Evolutionary conservation across 305 asterid genomes (phyloP).

Genomic region (Fraxinus latifolia): DNA sequence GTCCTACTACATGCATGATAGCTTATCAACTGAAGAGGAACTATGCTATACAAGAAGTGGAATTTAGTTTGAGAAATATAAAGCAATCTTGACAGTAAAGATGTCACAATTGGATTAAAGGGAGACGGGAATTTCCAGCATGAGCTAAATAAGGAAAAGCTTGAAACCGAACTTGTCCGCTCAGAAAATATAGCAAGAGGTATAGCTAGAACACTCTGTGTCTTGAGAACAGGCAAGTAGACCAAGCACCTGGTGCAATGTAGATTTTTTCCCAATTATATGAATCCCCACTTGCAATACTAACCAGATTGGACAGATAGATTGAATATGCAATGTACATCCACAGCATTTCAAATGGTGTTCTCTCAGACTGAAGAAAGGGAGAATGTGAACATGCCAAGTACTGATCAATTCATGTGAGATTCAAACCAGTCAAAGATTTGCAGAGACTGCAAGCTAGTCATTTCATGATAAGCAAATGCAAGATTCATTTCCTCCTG

Average conservation of each 20-base stretch:
- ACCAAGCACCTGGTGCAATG: slow-evolving; percentile 1
- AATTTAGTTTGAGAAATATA: not conserved
- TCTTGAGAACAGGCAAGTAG: slow-evolving; percentile 9
- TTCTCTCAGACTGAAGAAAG: slow-evolving; percentile 10
- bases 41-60: too few species aligned
- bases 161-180: not conserved
- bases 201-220: slow-evolving; percentile 9
- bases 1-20: too few species aligned
- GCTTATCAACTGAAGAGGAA: too few species aligned
- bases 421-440: slow-evolving; percentile 83
- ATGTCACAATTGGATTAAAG: slow-evolving; percentile 3
- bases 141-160: slow-evolving; percentile 1
- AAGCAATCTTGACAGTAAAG: not conserved
- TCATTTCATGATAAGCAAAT: slow-evolving; percentile 92
- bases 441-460: slow-evolving; percentile 73
- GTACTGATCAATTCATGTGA: slow-evolving; percentile 46
- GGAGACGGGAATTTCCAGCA: not conserved
- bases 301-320: slow-evolving; percentile 17
- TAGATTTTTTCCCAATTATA: slow-evolving; percentile 3
- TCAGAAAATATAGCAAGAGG: slow-evolving; percentile 5
- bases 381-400: slow-evolving; percentile 7
- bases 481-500: slow-evolving; percentile 99
- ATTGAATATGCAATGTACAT: not conserved
- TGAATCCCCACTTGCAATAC: slow-evolving; percentile 9
- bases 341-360: not conserved